phyloP scores from a whole-genome alignment of 2,329 filamentous ascomycete genomes.

The Fonsecaea pugnacius region DNA sequence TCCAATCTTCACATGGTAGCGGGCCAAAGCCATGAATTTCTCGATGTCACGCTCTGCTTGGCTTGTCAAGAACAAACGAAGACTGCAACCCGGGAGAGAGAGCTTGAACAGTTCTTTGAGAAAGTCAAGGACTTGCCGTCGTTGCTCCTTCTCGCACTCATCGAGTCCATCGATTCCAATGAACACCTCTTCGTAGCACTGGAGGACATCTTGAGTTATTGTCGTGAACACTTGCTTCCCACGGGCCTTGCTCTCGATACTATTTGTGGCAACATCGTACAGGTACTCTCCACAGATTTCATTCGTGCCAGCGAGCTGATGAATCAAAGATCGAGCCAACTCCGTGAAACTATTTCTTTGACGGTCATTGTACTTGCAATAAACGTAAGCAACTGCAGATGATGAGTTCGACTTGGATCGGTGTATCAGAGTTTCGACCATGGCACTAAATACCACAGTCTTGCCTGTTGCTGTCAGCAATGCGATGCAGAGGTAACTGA shows the following conservation, averaged over 20 bases:
- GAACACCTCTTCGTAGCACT: not conserved
- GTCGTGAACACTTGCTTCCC: not conserved
- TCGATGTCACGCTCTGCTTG: not conserved
- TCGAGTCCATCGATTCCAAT: not conserved
- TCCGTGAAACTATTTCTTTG: not conserved
- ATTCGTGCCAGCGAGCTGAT: not conserved
- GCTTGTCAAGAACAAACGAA: not conserved
- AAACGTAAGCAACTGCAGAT: not conserved
- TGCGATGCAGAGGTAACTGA: not conserved
- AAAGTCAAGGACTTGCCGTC: not conserved
- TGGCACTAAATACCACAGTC: not conserved
- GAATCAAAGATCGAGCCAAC: not conserved
- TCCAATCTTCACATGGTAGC: not conserved
- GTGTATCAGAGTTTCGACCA: not conserved
- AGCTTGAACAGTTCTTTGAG: not conserved
- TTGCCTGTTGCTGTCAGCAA: not conserved
- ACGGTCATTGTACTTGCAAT: not conserved
- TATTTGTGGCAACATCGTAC: not conserved
- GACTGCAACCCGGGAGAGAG: not conserved
- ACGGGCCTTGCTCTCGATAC: not conserved
- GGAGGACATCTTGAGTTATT: not conserved
- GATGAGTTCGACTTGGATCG: not conserved
- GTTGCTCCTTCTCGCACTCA: not conserved
- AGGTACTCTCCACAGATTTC: not conserved
- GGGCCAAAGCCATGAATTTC: not conserved